These are phyloP conservation scores for Myxozyma lipomycoides DNA, from an alignment of 805 yeast genomes.

Conservation along the genomic window DNA sequence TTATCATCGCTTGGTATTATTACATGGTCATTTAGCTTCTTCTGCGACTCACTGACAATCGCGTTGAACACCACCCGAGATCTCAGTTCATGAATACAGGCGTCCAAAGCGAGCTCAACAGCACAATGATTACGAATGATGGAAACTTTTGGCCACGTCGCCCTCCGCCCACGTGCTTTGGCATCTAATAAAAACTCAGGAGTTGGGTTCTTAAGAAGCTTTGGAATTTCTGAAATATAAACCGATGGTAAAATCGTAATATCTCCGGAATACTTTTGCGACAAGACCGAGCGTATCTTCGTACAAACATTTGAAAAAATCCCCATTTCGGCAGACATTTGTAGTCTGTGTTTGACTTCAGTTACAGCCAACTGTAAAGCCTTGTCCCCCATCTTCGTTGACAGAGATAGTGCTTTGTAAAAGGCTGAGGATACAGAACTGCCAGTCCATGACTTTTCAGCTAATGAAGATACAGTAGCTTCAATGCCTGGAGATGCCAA, in stretches of 20 bases:
- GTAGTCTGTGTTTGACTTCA: slow-evolving; percentile 75
- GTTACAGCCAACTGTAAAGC: slow-evolving; percentile 44
- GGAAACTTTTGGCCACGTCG: slow-evolving; percentile 90
- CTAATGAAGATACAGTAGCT: background rate
- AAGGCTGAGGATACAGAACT: slow-evolving; percentile 2
- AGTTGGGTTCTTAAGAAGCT: slow-evolving; percentile 75
- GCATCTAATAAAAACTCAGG: slow-evolving; percentile 67
- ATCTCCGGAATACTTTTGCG: slow-evolving; percentile 90
- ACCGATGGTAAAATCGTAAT: slow-evolving; percentile 86
- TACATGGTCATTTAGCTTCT: background rate
- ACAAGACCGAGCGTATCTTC: slow-evolving; percentile 66
- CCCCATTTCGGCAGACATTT: slow-evolving; percentile 70
- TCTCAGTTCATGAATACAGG: slow-evolving; percentile 49
- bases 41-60: slow-evolving; percentile 11
- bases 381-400: slow-evolving; percentile 12
- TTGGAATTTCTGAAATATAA: slow-evolving; percentile 51
- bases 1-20: background rate
- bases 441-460: background rate
- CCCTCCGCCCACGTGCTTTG: slow-evolving; percentile 76
- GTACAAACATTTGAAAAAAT: slow-evolving; percentile 67
- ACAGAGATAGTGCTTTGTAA: slow-evolving; percentile 4
- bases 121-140: slow-evolving; percentile 86
- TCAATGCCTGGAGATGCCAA: background rate
- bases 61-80: slow-evolving; percentile 19
- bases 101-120: slow-evolving; percentile 80